phyloP scores from a whole-genome alignment of 768 basidiomycete genomes.

The Mycena albidolilacea region DNA sequence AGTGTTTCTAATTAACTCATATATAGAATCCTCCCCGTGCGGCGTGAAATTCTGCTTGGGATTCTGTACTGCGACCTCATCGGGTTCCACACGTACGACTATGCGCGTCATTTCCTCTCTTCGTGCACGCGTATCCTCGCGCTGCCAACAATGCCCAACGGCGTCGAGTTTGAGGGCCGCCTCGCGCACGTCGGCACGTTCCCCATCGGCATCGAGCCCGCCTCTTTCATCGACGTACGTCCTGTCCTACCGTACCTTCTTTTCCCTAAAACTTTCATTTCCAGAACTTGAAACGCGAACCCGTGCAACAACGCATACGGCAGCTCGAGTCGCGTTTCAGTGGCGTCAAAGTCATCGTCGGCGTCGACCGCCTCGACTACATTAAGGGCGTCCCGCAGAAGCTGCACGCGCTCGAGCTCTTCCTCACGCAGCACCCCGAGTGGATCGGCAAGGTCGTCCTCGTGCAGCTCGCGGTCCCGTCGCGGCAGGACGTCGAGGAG shows the following conservation, averaged over 20 bases:
- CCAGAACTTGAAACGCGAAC: slow-evolving; percentile 84
- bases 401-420: slow-evolving; percentile 95
- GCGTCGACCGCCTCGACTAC: slow-evolving; percentile 98
- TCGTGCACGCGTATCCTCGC: slow-evolving; percentile 97
- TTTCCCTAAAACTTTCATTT: slow-evolving; percentile 7
- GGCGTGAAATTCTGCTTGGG: slow-evolving; percentile 97
- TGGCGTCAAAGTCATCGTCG: slow-evolving; percentile 97
- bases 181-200: slow-evolving; percentile 98
- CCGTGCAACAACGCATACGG: slow-evolving; percentile 85
- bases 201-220: slow-evolving; percentile 98
- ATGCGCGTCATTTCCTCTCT: slow-evolving; percentile 98
- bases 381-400: slow-evolving; percentile 99
- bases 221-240: slow-evolving; percentile 87
- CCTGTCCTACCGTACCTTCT: slow-evolving; percentile 4
- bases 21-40: slow-evolving; percentile 93
- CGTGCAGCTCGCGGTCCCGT: slow-evolving; percentile 97
- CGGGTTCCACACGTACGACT: slow-evolving; percentile 99
- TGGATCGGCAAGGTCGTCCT: slow-evolving; percentile 99
- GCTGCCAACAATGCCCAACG: slow-evolving; percentile 97
- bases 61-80: slow-evolving; percentile 97
- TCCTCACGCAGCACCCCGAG: slow-evolving; percentile 97
- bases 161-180: slow-evolving; percentile 95
- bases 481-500: slow-evolving; percentile 98
- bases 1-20: not conserved
- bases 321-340: slow-evolving; percentile 92